These are phyloP conservation scores for Trametes cubensis DNA, from an alignment of 768 basidiomycete genomes.

Conservation along the genomic window DNA sequence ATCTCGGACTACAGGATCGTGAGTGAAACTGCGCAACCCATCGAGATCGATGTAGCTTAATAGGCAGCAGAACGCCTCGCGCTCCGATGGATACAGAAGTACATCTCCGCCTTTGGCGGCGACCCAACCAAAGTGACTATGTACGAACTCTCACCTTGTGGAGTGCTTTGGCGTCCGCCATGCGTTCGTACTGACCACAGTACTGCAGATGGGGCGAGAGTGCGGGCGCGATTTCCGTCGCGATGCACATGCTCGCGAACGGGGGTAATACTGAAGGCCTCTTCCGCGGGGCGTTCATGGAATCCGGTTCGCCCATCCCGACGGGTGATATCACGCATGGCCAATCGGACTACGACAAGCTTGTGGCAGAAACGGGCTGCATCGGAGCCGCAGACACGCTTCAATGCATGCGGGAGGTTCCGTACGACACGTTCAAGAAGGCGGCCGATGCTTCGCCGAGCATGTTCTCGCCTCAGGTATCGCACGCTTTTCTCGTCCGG, in stretches of 20 bases:
- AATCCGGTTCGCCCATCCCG: constrained; percentile 26
- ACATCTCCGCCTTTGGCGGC: constrained; percentile 48
- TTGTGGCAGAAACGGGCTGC: constrained; percentile 45
- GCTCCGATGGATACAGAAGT: constrained; percentile 46
- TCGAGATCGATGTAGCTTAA: constrained; percentile 3
- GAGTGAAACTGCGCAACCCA: constrained; percentile 11
- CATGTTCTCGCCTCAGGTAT: constrained; percentile 39
- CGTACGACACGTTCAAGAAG: constrained; percentile 34
- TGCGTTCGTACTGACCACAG: background rate
- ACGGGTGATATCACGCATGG: constrained; percentile 26
- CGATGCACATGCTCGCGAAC: constrained; percentile 33
- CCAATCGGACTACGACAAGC: constrained; percentile 43
- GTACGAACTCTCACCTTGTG: constrained; percentile 25
- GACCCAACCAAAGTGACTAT: constrained; percentile 50
- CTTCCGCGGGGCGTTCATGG: constrained; percentile 44
- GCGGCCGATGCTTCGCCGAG: constrained; percentile 41
- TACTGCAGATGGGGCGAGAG: constrained; percentile 37
- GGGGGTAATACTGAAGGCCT: constrained; percentile 29
- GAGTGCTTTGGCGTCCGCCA: background rate
- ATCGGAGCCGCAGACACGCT: constrained; percentile 39
- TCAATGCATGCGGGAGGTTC: constrained; percentile 43
- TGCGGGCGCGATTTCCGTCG: constrained; percentile 42
- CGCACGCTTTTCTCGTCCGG: background rate
- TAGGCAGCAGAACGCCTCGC: constrained; percentile 39
- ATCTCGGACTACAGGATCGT: constrained; percentile 58